Evolutionary conservation across 73 alveolate species (phyloP).

Genomic region (Halteria grandinella): DNA sequence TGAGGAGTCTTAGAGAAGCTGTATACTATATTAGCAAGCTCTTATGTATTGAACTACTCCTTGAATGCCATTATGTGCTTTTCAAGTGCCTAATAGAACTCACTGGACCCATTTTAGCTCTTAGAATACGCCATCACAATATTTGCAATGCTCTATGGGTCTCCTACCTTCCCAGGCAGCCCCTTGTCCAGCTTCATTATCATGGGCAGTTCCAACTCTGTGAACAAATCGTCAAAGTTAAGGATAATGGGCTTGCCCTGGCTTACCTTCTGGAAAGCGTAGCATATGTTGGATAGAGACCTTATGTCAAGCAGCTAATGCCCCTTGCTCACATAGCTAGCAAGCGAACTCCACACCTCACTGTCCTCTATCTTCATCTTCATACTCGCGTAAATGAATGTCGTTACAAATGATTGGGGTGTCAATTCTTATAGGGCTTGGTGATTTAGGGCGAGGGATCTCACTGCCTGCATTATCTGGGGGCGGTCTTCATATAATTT

Average conservation of each 20-base stretch:
- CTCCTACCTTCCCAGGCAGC: too few species aligned
- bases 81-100: slow-evolving; percentile 49
- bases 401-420: slow-evolving; percentile 41
- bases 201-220: slow-evolving; percentile 46
- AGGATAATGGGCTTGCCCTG: slow-evolving; percentile 24
- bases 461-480: neutral
- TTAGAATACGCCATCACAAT: slow-evolving; percentile 15
- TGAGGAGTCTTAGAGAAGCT: slow-evolving; percentile 24
- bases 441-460: slow-evolving; percentile 20
- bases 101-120: slow-evolving; percentile 46
- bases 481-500: slow-evolving; percentile 14
- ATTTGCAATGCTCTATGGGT: slow-evolving; percentile 36
- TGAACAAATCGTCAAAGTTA: slow-evolving; percentile 37
- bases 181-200: slow-evolving; percentile 33
- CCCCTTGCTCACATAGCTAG: slow-evolving; percentile 15
- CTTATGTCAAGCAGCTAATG: slow-evolving; percentile 21
- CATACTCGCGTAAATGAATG: slow-evolving; percentile 19
- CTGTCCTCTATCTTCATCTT: slow-evolving; percentile 46
- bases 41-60: slow-evolving; percentile 20
- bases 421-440: neutral
- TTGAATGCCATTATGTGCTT: neutral
- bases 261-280: slow-evolving; percentile 20
- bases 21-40: slow-evolving; percentile 48
- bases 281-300: slow-evolving; percentile 20
- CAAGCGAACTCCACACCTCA: slow-evolving; percentile 27